Evolutionary conservation across 1,139 yeast species (phyloP).

Genomic region (Eremothecium sinecaudum): DNA sequence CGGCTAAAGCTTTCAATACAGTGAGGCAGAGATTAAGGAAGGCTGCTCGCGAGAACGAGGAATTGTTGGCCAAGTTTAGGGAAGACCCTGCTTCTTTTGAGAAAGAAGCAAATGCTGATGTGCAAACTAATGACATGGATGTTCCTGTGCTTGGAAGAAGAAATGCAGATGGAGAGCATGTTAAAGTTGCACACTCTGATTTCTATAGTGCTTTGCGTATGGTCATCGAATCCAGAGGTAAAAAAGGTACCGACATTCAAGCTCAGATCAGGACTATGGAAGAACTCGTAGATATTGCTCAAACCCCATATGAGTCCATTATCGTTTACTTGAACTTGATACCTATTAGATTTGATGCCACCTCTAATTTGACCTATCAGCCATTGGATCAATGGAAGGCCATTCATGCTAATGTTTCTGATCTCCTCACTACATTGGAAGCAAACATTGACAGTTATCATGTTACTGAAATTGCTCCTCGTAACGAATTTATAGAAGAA

Average conservation of each 20-base stretch:
- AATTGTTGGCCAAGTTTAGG: conserved; percentile 50
- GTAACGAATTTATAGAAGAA: conserved; percentile 71
- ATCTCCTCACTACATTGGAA: conserved; percentile 62
- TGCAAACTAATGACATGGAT: conserved; percentile 28
- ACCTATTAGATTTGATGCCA: conserved; percentile 79
- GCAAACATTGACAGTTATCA: conserved; percentile 47
- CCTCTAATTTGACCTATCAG: conserved; percentile 60
- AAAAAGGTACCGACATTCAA: conserved; percentile 77
- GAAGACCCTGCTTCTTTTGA: conserved; percentile 69
- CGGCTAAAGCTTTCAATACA: conserved; percentile 80
- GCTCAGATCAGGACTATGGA: conserved; percentile 74
- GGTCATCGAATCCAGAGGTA: conserved; percentile 87
- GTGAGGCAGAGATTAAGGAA: conserved; percentile 84
- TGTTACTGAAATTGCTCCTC: conserved; percentile 66
- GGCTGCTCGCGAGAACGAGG: conserved; percentile 55
- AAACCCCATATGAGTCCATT: conserved; percentile 65
- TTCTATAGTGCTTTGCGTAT: conserved; percentile 68
- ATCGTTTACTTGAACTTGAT: conserved; percentile 72
- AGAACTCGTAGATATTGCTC: conserved; percentile 44
- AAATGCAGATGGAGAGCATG: conserved; percentile 21
- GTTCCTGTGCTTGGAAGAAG: conserved; percentile 30
- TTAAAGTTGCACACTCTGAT: conserved; percentile 32
- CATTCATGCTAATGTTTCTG: conserved; percentile 52
- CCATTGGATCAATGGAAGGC: conserved; percentile 76
- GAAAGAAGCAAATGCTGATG: conserved; percentile 34